These are phyloP conservation scores for Blastomyces percursus DNA, from an alignment of 2,329 filamentous ascomycete species.

Conservation along the genomic window DNA sequence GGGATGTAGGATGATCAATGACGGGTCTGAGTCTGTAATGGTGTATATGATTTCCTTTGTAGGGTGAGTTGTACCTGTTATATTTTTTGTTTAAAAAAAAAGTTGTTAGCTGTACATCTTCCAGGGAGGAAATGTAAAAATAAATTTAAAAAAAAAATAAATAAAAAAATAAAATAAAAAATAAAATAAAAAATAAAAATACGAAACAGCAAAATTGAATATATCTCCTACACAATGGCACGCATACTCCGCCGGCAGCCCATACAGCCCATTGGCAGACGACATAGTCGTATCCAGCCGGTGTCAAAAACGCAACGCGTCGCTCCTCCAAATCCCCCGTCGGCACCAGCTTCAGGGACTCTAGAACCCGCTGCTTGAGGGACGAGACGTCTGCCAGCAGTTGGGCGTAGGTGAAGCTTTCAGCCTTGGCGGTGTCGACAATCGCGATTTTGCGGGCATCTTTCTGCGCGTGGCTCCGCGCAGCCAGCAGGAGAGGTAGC, in stretches of 20 bases:
- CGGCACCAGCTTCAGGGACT: constrained; percentile 19
- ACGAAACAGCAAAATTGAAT: not conserved
- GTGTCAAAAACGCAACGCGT: constrained; percentile 30
- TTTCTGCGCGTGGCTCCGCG: constrained; percentile 25
- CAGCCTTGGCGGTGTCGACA: constrained; percentile 28
- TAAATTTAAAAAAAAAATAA: too few species aligned
- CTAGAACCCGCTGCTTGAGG: constrained; percentile 28
- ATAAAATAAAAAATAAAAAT: too few species aligned
- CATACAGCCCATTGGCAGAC: constrained; percentile 35
- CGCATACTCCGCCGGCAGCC: constrained; percentile 35
- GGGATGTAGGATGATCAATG: constrained; percentile 32
- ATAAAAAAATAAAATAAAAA: too few species aligned
- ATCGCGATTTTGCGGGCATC: constrained; percentile 29
- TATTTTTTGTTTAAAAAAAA: not conserved
- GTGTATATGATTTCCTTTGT: constrained; percentile 34
- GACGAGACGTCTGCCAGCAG: constrained; percentile 30
- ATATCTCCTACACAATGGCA: constrained; percentile 31
- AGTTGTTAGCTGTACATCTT: not conserved
- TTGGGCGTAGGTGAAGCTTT: constrained; percentile 33
- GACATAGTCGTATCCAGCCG: constrained; percentile 35
- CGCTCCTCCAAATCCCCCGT: constrained; percentile 27
- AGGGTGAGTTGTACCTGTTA: constrained; percentile 32
- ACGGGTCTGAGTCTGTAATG: constrained; percentile 33
- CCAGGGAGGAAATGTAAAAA: too few species aligned
- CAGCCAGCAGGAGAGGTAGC: constrained; percentile 31